phyloP scores from a whole-genome alignment of 768 basidiomycete genomes.

The Sporobolomyces pararoseus region DNA sequence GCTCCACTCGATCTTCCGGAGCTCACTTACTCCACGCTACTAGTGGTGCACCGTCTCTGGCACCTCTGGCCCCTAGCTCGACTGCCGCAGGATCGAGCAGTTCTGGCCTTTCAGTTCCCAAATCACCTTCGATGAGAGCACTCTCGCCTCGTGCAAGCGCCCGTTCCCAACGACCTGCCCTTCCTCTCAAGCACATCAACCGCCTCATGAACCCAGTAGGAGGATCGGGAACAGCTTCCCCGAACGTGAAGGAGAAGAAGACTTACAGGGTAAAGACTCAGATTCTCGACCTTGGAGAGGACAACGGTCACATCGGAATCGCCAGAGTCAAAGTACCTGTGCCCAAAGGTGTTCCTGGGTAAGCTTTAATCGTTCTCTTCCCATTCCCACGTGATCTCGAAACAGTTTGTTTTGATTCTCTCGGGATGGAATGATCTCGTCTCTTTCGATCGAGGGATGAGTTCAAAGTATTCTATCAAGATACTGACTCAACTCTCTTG shows the following conservation, averaged over 20 bases:
- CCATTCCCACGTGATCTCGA: no score
- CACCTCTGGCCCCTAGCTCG: conserved; percentile 12
- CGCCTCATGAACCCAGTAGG: conserved; percentile 22
- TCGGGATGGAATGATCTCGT: no score
- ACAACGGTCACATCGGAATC: conserved; percentile 35
- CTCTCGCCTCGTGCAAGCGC: conserved; percentile 24
- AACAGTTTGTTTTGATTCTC: no score
- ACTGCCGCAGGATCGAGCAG: background rate
- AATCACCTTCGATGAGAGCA: conserved; percentile 24
- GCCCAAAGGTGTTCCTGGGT: conserved; percentile 40
- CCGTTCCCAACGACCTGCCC: conserved; percentile 7
- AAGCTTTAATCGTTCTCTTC: background rate
- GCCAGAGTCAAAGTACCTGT: conserved; percentile 41
- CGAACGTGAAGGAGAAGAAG: conserved; percentile 8
- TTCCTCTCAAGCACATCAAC: conserved; percentile 29
- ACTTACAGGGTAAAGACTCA: conserved; percentile 41
- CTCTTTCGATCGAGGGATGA: no score
- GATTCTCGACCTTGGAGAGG: conserved; percentile 34
- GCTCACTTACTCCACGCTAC: background rate
- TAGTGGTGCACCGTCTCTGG: conserved; percentile 15
- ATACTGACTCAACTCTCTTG: no score
- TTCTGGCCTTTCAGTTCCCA: background rate
- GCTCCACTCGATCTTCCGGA: conserved; percentile 18
- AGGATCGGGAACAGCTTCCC: background rate
- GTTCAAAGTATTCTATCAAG: no score